phyloP scores from a whole-genome alignment of 2,329 filamentous ascomycete genomes.

The Lasiodiplodia sp. region DNA sequence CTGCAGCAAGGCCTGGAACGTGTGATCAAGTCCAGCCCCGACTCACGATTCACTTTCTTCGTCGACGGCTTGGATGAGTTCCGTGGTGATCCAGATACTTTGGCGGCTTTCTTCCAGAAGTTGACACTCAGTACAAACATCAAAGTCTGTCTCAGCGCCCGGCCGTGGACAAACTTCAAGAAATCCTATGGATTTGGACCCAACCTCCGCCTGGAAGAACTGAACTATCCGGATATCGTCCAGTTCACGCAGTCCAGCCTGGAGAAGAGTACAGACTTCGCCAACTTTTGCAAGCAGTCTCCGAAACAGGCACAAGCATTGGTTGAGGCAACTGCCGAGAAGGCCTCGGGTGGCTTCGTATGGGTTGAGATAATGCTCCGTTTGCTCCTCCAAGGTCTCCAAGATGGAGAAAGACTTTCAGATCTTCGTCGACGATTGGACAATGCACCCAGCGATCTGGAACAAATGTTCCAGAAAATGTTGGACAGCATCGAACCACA shows the following conservation, averaged over 20 bases:
- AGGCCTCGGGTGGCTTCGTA: slow-evolving; percentile 26
- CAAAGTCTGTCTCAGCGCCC: slow-evolving; percentile 33
- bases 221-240: slow-evolving; percentile 32
- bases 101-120: neutral
- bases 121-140: neutral
- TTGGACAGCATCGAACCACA: slow-evolving; percentile 32
- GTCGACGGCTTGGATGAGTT: slow-evolving; percentile 25
- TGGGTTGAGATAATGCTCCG: slow-evolving; percentile 24
- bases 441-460: slow-evolving; percentile 34
- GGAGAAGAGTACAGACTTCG: neutral
- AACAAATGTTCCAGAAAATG: slow-evolving; percentile 35
- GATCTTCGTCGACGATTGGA: slow-evolving; percentile 34
- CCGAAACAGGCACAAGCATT: slow-evolving; percentile 4
- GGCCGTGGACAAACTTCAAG: slow-evolving; percentile 31
- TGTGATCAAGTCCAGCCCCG: neutral
- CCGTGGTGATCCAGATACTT: neutral
- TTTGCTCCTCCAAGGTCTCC: slow-evolving; percentile 26
- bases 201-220: slow-evolving; percentile 30
- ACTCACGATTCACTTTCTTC: slow-evolving; percentile 3
- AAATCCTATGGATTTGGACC: slow-evolving; percentile 26
- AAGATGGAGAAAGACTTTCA: slow-evolving; percentile 31
- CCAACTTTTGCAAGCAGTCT: neutral
- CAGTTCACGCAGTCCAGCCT: slow-evolving; percentile 28
- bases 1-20: slow-evolving; percentile 2
- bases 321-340: slow-evolving; percentile 12